Conservation (phyloP, 768 basidiomycete genomes). For the Coprinopsis cinerea region DNA sequence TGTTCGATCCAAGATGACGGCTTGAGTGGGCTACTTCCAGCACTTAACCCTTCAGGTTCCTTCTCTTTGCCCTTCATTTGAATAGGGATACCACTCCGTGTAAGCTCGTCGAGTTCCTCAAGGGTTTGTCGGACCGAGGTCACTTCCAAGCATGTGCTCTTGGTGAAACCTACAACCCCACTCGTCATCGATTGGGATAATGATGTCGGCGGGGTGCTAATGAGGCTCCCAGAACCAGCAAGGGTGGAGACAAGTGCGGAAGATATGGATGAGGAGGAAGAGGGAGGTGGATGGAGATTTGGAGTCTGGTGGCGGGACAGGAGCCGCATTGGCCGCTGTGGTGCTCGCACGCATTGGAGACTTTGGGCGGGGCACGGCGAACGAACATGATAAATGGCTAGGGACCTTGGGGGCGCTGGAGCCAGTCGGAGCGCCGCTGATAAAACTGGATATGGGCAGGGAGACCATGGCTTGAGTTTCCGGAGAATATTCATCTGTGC, state of each 20-base stretch:
- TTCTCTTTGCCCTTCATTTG: conserved; percentile 17
- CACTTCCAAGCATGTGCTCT: conserved; percentile 23
- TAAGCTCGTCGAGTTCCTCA: neutral
- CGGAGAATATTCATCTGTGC: conserved; percentile 34
- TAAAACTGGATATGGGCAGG: conserved; percentile 16
- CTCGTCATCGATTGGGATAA: conserved; percentile 43
- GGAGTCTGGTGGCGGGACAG: neutral
- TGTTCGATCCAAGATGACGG: conserved; percentile 33
- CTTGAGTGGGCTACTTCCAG: conserved; percentile 25
- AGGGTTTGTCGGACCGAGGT: conserved; percentile 17
- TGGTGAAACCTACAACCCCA: conserved; percentile 34
- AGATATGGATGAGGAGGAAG: conserved; percentile 48
- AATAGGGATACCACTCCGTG: neutral
- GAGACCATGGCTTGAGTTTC: conserved; percentile 21
- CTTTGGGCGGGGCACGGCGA: neutral
- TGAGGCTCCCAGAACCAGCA: conserved; percentile 34
- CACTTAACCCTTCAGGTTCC: conserved; percentile 21
- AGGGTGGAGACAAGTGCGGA: conserved; percentile 34
- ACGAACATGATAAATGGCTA: conserved; percentile 30
- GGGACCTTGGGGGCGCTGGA: conserved; percentile 37
- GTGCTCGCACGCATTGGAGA: conserved; percentile 13
- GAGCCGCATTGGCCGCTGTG: neutral
- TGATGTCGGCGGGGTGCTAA: conserved; percentile 57
- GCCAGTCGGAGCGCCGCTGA: conserved; percentile 26
- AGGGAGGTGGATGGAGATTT: conserved; percentile 41